Conservation (phyloP, 2,329 filamentous ascomycete species). For the Fusarium keratoplasticum region DNA sequence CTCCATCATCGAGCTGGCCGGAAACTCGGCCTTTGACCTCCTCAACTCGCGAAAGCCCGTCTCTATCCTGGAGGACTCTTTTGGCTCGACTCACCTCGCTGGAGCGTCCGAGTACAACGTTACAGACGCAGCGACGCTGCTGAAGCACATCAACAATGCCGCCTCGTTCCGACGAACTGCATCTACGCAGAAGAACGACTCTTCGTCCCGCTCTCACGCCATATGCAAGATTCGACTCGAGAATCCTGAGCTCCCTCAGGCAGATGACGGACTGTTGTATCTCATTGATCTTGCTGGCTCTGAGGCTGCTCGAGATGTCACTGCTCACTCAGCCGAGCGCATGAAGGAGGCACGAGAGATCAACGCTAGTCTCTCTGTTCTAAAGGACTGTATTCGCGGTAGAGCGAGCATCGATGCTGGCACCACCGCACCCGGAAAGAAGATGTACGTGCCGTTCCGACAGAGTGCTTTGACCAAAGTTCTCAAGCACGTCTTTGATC, state of each 20-base stretch:
- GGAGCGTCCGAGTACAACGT: constrained; percentile 56
- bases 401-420: constrained; percentile 51
- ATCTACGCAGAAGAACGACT: constrained; percentile 58
- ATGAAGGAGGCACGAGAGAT: constrained; percentile 61
- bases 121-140: constrained; percentile 43
- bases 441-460: constrained; percentile 58
- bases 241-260: constrained; percentile 41
- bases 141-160: constrained; percentile 51
- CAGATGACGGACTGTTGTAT: constrained; percentile 57
- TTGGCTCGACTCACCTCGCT: constrained; percentile 57
- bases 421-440: constrained; percentile 40
- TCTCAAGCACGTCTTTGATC: constrained; percentile 63
- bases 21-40: constrained; percentile 53
- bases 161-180: constrained; percentile 55
- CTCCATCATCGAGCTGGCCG: constrained; percentile 54
- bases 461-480: constrained; percentile 61
- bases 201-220: constrained; percentile 61
- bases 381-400: constrained; percentile 65
- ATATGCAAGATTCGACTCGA: constrained; percentile 60
- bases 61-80: constrained; percentile 59
- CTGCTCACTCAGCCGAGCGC: constrained; percentile 53
- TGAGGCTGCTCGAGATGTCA: constrained; percentile 58
- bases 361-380: constrained; percentile 60
- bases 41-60: constrained; percentile 56
- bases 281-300: constrained; percentile 62